A percentile compares a stretch with the other conserved stretches of the same genome.
phyloP scores from a whole-genome alignment of 139 green algal species.

The Chlamydomonas applanata region DNA sequence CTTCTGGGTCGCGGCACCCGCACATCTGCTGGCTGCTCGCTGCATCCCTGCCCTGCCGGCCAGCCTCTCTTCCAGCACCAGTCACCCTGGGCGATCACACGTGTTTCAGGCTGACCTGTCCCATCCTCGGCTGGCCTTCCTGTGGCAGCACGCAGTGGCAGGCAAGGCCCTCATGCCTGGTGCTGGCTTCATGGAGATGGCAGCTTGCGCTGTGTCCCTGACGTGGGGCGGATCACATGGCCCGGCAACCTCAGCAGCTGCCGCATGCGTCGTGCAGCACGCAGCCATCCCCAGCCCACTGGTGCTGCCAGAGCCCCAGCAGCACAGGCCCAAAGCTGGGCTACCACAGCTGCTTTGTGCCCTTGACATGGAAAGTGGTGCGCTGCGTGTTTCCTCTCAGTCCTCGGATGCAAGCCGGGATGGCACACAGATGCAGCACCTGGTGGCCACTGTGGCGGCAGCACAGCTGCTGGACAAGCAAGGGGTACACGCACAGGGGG shows the following conservation, averaged over 20 bases:
- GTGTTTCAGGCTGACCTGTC: constrained; percentile 26
- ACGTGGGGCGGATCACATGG: too few species aligned
- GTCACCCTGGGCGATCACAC: neutral
- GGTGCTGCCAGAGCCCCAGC: constrained; percentile 26
- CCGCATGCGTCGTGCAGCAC: neutral
- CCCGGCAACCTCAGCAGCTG: neutral
- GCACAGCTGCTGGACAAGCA: too few species aligned
- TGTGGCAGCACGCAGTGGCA: constrained; percentile 44
- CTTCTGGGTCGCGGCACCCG: neutral
- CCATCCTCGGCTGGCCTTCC: constrained; percentile 23
- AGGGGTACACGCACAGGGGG: too few species aligned
- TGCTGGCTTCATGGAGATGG: constrained; percentile 53
- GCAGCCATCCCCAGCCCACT: constrained; percentile 37
- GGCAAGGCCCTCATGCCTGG: constrained; percentile 31
- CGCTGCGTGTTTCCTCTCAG: neutral
- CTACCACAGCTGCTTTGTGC: neutral
- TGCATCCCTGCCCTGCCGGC: too few species aligned
- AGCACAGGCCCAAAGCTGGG: neutral
- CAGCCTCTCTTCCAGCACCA: too few species aligned
- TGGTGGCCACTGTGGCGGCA: too few species aligned
- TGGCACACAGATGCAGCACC: neutral
- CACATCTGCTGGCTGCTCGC: neutral
- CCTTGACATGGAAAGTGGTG: constrained; percentile 3
- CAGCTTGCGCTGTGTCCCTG: constrained; percentile 32
- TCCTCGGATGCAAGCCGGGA: too few species aligned